Percentiles rank a stretch among this genome's conserved stretches.
These are phyloP conservation scores for Ogataea allantospora DNA, from an alignment of 805 yeast genomes.

Conservation along the genomic window DNA sequence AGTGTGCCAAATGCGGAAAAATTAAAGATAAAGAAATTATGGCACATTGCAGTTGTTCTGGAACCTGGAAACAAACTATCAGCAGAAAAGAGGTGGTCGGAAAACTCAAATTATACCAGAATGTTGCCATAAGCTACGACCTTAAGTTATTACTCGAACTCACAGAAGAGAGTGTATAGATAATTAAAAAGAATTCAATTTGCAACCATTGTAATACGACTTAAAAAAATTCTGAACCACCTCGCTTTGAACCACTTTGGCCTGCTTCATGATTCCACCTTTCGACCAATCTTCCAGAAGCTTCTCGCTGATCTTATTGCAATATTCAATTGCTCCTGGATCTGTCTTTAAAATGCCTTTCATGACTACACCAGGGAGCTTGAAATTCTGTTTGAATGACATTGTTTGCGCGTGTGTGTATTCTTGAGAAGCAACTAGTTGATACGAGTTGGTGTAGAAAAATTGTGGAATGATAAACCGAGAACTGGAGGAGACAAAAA, in stretches of 20 bases:
- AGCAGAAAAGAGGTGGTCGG: slow-evolving; percentile 42
- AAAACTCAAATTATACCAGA: slow-evolving; percentile 48
- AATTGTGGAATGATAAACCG: slow-evolving; percentile 20
- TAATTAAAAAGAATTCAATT: slow-evolving; percentile 6
- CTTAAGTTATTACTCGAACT: slow-evolving; percentile 50
- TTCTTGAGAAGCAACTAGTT: slow-evolving; percentile 15
- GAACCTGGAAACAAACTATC: slow-evolving; percentile 68
- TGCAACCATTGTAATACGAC: slow-evolving; percentile 21
- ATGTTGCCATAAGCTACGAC: slow-evolving; percentile 59
- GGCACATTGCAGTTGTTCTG: slow-evolving; percentile 82
- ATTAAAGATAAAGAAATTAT: slow-evolving; percentile 69
- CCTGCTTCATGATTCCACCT: slow-evolving; percentile 9
- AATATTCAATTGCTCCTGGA: slow-evolving; percentile 13
- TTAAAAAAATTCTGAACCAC: slow-evolving; percentile 15
- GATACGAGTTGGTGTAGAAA: slow-evolving; percentile 10
- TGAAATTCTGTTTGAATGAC: slow-evolving; percentile 13
- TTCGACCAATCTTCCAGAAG: slow-evolving; percentile 18
- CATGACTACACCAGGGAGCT: slow-evolving; percentile 15
- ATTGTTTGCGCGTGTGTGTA: slow-evolving; percentile 8
- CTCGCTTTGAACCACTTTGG: slow-evolving; percentile 1
- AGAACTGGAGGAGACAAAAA: slow-evolving; percentile 12
- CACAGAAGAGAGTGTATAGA: slow-evolving; percentile 25
- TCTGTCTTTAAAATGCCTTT: slow-evolving; percentile 21
- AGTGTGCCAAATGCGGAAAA: slow-evolving; percentile 73
- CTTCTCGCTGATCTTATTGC: slow-evolving; percentile 20